Conservation (phyloP, 1,284 basidiomycete genomes). For the Ceratobasidium papillatum region DNA sequence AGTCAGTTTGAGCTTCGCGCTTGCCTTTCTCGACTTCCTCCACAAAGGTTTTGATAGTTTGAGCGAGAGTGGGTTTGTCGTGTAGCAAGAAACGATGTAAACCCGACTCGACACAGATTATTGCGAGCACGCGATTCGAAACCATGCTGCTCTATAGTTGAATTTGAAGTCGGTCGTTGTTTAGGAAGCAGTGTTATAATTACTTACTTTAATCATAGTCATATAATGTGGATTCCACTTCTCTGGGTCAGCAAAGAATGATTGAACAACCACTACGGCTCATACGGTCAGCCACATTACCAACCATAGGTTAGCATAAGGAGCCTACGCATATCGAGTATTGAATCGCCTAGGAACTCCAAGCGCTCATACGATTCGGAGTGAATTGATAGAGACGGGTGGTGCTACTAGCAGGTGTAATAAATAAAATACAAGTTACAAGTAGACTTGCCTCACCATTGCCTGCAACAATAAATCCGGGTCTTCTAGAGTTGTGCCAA, state of each 20-base stretch:
- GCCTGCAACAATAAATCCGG: constrained; percentile 74
- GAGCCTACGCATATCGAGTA: constrained; percentile 76
- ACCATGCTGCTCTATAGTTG: constrained; percentile 75
- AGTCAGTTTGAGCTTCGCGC: constrained; percentile 61
- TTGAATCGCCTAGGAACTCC: constrained; percentile 83
- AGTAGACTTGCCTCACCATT: constrained; percentile 60
- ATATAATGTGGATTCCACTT: constrained; percentile 73
- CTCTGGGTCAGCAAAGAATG: constrained; percentile 70
- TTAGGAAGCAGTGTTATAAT: not conserved
- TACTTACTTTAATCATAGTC: constrained; percentile 73
- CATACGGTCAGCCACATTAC: constrained; percentile 18
- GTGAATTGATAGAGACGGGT: constrained; percentile 65
- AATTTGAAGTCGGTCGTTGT: not conserved
- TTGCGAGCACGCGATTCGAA: constrained; percentile 75
- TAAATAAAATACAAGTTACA: not conserved
- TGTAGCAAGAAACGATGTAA: constrained; percentile 69
- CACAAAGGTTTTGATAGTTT: constrained; percentile 64
- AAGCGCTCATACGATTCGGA: constrained; percentile 72
- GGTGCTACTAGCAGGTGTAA: constrained; percentile 59
- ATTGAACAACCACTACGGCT: constrained; percentile 70
- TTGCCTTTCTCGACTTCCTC: constrained; percentile 59
- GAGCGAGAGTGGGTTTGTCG: constrained; percentile 62
- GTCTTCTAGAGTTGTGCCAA: constrained; percentile 67
- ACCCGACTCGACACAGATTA: constrained; percentile 72
- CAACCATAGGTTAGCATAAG: constrained; percentile 32